Evolutionary conservation across 805 yeast genomes (phyloP).

Genomic region (Candida tallmaniae): DNA sequence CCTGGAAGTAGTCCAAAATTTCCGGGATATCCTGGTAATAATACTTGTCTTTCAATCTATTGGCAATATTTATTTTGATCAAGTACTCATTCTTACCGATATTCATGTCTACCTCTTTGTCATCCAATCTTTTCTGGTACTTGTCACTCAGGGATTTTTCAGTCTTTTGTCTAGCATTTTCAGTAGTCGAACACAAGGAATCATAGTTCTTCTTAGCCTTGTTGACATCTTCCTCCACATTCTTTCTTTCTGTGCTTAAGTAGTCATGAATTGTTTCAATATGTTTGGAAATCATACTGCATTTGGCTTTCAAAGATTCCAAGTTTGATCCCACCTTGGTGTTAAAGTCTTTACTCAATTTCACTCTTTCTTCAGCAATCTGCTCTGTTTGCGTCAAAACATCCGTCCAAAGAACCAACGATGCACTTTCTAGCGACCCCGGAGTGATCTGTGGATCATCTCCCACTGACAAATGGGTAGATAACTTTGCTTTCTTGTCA

Average conservation of each 20-base stretch:
- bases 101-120: slow-evolving; percentile 78
- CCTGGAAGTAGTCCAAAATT: slow-evolving; percentile 77
- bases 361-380: slow-evolving; percentile 61
- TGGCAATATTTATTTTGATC: slow-evolving; percentile 76
- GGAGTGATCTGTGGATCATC: slow-evolving; percentile 89
- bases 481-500: slow-evolving; percentile 66
- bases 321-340: slow-evolving; percentile 60
- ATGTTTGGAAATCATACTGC: slow-evolving; percentile 49
- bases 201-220: slow-evolving; percentile 78
- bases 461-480: slow-evolving; percentile 78
- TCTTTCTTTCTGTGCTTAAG: slow-evolving; percentile 43
- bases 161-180: slow-evolving; percentile 68
- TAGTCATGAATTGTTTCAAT: slow-evolving; percentile 60
- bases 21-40: slow-evolving; percentile 93
- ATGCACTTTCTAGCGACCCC: slow-evolving; percentile 87
- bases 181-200: slow-evolving; percentile 73
- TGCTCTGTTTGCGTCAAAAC: slow-evolving; percentile 78
- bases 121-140: slow-evolving; percentile 49
- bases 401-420: slow-evolving; percentile 87
- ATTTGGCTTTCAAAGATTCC: slow-evolving; percentile 46
- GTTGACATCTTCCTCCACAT: slow-evolving; percentile 50
- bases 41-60: slow-evolving; percentile 87
- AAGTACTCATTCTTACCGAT: slow-evolving; percentile 80
- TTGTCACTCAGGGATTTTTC: slow-evolving; percentile 52
- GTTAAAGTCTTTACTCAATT: slow-evolving; percentile 57